A percentile compares a stretch with the other conserved stretches of the same genome.
Evolutionary conservation across 805 yeast species (phyloP).

Genomic region (Brettanomyces custersianus): DNA sequence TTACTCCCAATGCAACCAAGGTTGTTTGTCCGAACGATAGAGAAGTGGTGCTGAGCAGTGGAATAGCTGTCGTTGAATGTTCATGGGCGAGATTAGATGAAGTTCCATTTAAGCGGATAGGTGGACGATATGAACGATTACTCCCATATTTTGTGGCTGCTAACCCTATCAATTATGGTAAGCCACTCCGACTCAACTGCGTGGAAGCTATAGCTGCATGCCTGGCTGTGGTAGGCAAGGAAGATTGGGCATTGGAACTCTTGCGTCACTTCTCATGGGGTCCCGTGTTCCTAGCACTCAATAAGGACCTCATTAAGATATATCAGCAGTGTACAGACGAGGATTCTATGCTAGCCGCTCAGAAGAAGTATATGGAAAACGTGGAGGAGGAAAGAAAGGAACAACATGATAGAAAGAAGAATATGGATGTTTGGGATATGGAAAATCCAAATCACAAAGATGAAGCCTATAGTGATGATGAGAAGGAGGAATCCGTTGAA

Average conservation of each 20-base stretch:
- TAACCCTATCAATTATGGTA: conserved; percentile 93
- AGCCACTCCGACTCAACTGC: conserved; percentile 92
- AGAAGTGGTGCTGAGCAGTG: conserved; percentile 65
- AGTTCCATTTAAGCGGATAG: conserved; percentile 87
- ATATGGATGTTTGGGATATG: conserved; percentile 64
- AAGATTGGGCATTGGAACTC: conserved; percentile 78
- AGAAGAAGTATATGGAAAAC: conserved; percentile 62
- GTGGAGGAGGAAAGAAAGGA: conserved; percentile 59
- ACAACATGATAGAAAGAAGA: conserved; percentile 43
- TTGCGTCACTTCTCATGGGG: conserved; percentile 90
- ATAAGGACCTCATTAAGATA: conserved; percentile 63
- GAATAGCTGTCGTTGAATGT: conserved; percentile 98
- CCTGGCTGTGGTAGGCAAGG: conserved; percentile 85
- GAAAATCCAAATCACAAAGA: conserved; percentile 64
- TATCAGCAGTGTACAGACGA: conserved; percentile 79
- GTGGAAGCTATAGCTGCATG: conserved; percentile 98
- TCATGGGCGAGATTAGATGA: conserved; percentile 98
- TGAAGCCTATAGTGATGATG: conserved; percentile 8
- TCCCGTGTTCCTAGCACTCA: conserved; percentile 71
- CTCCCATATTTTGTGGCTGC: conserved; percentile 93
- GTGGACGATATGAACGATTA: conserved; percentile 81
- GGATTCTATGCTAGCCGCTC: conserved; percentile 62
- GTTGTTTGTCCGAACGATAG: conserved; percentile 86
- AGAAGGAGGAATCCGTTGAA: conserved; percentile 3
- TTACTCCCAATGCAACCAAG: conserved; percentile 84